Conservation (phyloP, 2,329 filamentous ascomycete species). For the Microcera coccophila region DNA sequence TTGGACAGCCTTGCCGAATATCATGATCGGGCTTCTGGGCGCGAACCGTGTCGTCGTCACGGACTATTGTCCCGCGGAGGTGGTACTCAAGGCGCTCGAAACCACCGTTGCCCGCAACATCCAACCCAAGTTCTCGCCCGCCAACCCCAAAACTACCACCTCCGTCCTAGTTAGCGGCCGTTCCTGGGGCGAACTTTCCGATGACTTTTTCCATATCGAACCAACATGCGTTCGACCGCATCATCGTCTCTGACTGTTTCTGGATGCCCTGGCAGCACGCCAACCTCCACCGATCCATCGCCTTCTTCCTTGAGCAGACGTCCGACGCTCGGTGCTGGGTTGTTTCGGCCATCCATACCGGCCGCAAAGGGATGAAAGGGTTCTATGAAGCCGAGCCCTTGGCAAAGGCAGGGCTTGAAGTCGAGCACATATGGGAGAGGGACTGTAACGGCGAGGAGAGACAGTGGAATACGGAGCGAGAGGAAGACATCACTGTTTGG, state of each 20-base stretch:
- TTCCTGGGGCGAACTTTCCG: conserved; percentile 55
- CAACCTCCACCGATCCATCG: conserved; percentile 60
- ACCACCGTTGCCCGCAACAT: conserved; percentile 56
- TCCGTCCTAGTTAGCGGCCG: conserved; percentile 54
- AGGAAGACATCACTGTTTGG: conserved; percentile 58
- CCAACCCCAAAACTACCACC: conserved; percentile 12
- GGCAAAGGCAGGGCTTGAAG: conserved; percentile 47
- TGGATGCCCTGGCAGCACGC: conserved; percentile 72
- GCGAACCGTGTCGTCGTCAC: conserved; percentile 54
- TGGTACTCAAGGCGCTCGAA: conserved; percentile 55
- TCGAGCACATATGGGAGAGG: conserved; percentile 66
- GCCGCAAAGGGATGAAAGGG: conserved; percentile 58
- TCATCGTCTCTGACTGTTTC: conserved; percentile 69
- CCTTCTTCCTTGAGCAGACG: conserved; percentile 53
- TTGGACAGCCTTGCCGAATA: conserved; percentile 55
- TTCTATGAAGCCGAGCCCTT: conserved; percentile 57
- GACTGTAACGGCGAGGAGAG: conserved; percentile 62
- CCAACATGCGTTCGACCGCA: conserved; percentile 50
- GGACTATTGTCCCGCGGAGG: conserved; percentile 64
- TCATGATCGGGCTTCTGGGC: conserved; percentile 47
- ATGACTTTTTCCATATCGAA: conserved; percentile 29
- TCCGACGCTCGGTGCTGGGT: conserved; percentile 54
- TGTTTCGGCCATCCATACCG: conserved; percentile 71
- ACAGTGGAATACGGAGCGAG: conserved; percentile 58
- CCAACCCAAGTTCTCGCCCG: conserved; percentile 30